Percentiles rank a stretch among this genome's conserved stretches.
Conservation (phyloP, 2,329 filamentous ascomycete species). For the Nemania sp. region DNA sequence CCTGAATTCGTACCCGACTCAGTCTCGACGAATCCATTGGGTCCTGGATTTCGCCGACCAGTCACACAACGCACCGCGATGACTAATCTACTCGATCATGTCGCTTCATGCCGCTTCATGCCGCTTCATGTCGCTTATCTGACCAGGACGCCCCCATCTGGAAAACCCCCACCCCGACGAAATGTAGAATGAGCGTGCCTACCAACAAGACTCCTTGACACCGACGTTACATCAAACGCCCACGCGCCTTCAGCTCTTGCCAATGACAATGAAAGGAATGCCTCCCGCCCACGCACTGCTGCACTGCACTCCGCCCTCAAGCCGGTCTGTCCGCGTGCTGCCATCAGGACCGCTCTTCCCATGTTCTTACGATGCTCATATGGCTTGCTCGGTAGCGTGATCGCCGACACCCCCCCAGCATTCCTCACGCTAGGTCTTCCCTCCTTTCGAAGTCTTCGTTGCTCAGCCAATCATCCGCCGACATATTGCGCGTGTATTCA, state of each 20-base stretch:
- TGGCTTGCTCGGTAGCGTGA: background rate
- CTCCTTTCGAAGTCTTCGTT: constrained; percentile 27
- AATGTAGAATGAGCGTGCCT: constrained; percentile 9
- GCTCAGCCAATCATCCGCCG: constrained; percentile 34
- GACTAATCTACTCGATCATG: constrained; percentile 1
- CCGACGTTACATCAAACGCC: constrained; percentile 25
- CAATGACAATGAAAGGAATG: constrained; percentile 15
- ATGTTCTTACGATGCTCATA: constrained; percentile 7
- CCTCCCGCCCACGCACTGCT: constrained; percentile 1
- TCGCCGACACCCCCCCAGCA: background rate
- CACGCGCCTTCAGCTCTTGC: constrained; percentile 11
- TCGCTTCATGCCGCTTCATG: constrained; percentile 3
- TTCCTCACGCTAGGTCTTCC: constrained; percentile 15
- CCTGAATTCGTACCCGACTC: no score
- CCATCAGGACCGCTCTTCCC: constrained; percentile 11
- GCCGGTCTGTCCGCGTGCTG: constrained; percentile 21
- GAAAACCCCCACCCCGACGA: background rate
- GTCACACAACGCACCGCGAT: constrained; percentile 1
- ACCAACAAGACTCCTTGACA: constrained; percentile 14
- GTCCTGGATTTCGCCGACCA: background rate
- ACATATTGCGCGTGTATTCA: constrained; percentile 37
- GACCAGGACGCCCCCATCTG: constrained; percentile 4
- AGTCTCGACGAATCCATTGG: no score
- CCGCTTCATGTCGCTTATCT: constrained; percentile 11
- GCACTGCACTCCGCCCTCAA: constrained; percentile 6